A percentile compares a stretch with the other conserved stretches of the same genome.
phyloP scores from a whole-genome alignment of 2,329 filamentous ascomycete species.

The Claviceps digitariae region DNA sequence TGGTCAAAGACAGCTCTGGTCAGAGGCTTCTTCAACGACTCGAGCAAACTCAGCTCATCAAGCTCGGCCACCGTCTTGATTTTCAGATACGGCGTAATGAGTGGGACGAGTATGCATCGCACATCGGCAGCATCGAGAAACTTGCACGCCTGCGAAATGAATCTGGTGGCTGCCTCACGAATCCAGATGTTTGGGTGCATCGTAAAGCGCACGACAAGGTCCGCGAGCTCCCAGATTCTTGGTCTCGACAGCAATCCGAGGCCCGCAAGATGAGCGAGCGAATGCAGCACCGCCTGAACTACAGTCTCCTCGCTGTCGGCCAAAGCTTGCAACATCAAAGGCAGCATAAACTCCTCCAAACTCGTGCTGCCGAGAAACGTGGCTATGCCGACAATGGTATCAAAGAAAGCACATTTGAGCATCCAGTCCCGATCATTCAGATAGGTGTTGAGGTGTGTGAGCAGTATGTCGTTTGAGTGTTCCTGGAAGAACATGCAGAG shows the following conservation, averaged over 20 bases:
- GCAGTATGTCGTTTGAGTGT: slow-evolving; percentile 89
- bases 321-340: slow-evolving; percentile 88
- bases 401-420: slow-evolving; percentile 91
- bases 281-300: slow-evolving; percentile 78
- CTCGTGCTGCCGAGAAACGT: slow-evolving; percentile 80
- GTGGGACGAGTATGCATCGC: slow-evolving; percentile 68
- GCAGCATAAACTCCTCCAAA: slow-evolving; percentile 88
- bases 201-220: slow-evolving; percentile 70
- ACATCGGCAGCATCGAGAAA: slow-evolving; percentile 70
- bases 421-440: slow-evolving; percentile 95
- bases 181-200: slow-evolving; percentile 96
- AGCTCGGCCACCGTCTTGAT: slow-evolving; percentile 52
- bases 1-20: slow-evolving; percentile 72
- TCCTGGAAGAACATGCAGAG: slow-evolving; percentile 89
- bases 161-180: slow-evolving; percentile 74
- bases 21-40: slow-evolving; percentile 70
- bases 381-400: slow-evolving; percentile 85
- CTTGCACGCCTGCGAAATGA: slow-evolving; percentile 62
- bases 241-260: slow-evolving; percentile 75
- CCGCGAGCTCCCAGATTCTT: slow-evolving; percentile 77
- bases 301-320: slow-evolving; percentile 91
- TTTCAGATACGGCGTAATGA: slow-evolving; percentile 72
- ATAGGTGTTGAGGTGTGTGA: slow-evolving; percentile 94
- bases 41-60: slow-evolving; percentile 60
- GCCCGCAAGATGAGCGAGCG: slow-evolving; percentile 75